phyloP scores from a whole-genome alignment of 805 yeast species.

The Grigorovia humatica region DNA sequence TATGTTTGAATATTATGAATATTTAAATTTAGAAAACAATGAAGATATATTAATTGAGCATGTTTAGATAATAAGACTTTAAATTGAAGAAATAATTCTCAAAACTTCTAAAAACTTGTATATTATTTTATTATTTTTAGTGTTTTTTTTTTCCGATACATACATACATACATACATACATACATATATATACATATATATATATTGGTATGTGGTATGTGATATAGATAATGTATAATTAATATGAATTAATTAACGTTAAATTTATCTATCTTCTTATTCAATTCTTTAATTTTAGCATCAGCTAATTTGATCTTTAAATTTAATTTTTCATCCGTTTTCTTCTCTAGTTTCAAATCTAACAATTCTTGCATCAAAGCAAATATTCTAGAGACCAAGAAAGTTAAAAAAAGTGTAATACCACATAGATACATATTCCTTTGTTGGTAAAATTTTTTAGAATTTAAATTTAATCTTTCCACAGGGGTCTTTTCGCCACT shows the following conservation, averaged over 20 bases:
- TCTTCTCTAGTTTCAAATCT: conserved; percentile 47
- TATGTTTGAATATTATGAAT: conserved; percentile 18
- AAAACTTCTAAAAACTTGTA: neutral
- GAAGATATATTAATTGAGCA: conserved; percentile 16
- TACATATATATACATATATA: too few species aligned
- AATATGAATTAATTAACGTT: conserved; percentile 21
- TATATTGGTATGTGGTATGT: conserved; percentile 32
- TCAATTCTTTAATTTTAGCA: conserved; percentile 39
- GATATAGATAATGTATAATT: too few species aligned
- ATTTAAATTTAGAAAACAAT: conserved; percentile 12
- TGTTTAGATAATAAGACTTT: conserved; percentile 4
- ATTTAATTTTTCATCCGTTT: conserved; percentile 5
- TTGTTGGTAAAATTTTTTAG: conserved; percentile 90
- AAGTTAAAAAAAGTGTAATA: conserved; percentile 80
- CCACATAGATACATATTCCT: conserved; percentile 95
- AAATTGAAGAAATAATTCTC: too few species aligned
- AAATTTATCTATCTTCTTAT: conserved; percentile 65
- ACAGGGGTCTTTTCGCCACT: neutral
- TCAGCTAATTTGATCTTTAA: conserved; percentile 36
- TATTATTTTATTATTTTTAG: too few species aligned
- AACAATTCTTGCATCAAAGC: conserved; percentile 66
- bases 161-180: too few species aligned
- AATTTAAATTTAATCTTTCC: conserved; percentile 66
- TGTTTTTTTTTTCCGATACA: too few species aligned
- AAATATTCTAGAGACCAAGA: conserved; percentile 78